Conservation (phyloP, 441 rosid genomes). For the Jatropha multifida region DNA sequence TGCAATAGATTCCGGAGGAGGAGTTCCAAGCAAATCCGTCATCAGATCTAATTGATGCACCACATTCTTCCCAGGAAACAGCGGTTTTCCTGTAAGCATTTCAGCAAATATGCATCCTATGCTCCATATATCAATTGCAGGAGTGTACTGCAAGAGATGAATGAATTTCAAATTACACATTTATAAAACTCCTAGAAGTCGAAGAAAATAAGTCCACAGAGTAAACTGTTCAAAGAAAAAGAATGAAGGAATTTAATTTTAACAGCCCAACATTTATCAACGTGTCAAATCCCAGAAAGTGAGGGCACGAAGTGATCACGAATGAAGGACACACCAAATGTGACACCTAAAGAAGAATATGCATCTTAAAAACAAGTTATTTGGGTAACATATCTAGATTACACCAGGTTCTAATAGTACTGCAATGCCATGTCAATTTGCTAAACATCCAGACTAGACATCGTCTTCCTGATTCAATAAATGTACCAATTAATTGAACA, state of each 20-base stretch:
- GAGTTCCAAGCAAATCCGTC: constrained; percentile 98
- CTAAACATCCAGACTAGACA: neutral
- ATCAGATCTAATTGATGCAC: constrained; percentile 98
- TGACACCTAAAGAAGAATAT: neutral
- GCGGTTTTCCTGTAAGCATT: constrained; percentile 89
- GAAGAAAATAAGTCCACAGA: neutral
- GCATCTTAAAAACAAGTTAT: neutral
- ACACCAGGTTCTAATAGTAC: neutral
- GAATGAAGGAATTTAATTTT: neutral
- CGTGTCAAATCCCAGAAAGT: neutral
- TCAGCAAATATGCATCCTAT: constrained; percentile 99
- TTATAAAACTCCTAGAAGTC: neutral
- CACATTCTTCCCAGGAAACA: constrained; percentile 98
- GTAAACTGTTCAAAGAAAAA: neutral
- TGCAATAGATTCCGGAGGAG: constrained; percentile 72
- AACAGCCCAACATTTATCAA: neutral
- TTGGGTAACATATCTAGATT: neutral
- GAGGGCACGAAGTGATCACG: neutral
- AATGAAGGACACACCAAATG: neutral
- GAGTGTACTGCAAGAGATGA: constrained; percentile 68
- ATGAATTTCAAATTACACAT: constrained; percentile 2
- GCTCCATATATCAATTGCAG: constrained; percentile 99
- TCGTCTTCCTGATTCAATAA: neutral
- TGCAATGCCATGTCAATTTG: neutral
- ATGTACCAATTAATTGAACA: neutral